These are phyloP conservation scores for Citrullus colocynthis DNA, from an alignment of 306 rosid species.

Conservation along the genomic window DNA sequence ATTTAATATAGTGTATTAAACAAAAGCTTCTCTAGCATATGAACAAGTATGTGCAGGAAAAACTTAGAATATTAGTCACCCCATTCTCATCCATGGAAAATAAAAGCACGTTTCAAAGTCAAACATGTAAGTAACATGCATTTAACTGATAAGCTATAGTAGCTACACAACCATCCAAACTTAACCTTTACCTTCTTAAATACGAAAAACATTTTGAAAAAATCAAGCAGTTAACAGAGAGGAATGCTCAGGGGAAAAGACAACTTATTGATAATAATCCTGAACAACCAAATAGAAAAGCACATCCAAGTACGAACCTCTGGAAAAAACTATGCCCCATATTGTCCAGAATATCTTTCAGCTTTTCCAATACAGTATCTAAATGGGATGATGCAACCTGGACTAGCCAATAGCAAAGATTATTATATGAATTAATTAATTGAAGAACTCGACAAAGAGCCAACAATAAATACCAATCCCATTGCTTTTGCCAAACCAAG, in stretches of 20 bases:
- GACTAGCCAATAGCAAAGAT: constrained; percentile 14
- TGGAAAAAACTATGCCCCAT: constrained; percentile 72
- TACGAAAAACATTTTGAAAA: neutral
- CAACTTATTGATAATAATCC: constrained; percentile 12
- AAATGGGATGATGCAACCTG: constrained; percentile 98
- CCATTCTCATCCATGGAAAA: neutral
- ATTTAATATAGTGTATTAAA: neutral
- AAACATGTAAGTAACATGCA: neutral
- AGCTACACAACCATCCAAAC: neutral
- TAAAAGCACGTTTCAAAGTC: neutral
- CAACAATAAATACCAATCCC: constrained; percentile 61
- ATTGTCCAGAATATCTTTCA: constrained; percentile 79
- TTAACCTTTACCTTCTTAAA: neutral
- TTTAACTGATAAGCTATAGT: neutral
- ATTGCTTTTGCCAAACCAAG: constrained; percentile 95
- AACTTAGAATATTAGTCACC: neutral
- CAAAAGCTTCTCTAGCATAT: neutral
- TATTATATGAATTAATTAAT: constrained; percentile 1
- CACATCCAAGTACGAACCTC: constrained; percentile 43
- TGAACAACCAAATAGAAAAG: constrained; percentile 1
- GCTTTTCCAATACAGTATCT: constrained; percentile 93
- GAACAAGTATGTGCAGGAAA: neutral
- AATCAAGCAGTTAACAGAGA: neutral
- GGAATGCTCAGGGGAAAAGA: neutral
- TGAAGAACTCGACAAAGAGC: constrained; percentile 11